A percentile compares a stretch with the other conserved stretches of the same genome.
Conservation (phyloP, 2,329 filamentous ascomycete genomes). For the Botrytis sinoallii region DNA sequence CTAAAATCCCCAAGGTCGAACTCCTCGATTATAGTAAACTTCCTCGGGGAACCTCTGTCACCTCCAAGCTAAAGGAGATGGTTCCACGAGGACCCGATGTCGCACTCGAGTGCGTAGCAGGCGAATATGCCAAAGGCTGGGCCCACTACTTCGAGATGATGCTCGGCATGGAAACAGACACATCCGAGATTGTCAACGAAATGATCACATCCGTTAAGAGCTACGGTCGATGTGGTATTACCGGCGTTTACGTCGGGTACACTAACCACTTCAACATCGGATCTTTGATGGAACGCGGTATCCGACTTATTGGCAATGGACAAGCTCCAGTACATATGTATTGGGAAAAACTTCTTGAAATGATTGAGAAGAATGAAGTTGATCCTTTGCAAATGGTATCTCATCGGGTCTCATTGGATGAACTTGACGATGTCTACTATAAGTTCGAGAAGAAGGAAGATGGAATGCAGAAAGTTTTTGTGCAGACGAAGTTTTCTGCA, state of each 20-base stretch:
- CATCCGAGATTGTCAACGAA: constrained; percentile 76
- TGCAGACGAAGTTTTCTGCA: constrained; percentile 55
- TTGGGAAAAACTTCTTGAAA: constrained; percentile 71
- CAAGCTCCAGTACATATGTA: constrained; percentile 76
- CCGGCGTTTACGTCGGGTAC: constrained; percentile 64
- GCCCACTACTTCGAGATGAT: constrained; percentile 56
- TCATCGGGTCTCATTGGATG: constrained; percentile 72
- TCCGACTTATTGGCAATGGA: constrained; percentile 68
- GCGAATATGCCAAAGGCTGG: constrained; percentile 61
- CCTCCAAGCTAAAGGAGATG: constrained; percentile 69
- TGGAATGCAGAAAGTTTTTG: constrained; percentile 76
- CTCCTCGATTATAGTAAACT: constrained; percentile 65
- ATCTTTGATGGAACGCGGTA: constrained; percentile 80
- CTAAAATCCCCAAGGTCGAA: constrained; percentile 62
- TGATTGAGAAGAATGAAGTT: constrained; percentile 64
- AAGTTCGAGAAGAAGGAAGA: constrained; percentile 59
- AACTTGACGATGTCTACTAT: constrained; percentile 64
- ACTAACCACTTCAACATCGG: constrained; percentile 42
- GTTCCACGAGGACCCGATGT: constrained; percentile 72
- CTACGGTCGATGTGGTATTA: constrained; percentile 73
- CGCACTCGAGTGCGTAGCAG: constrained; percentile 63
- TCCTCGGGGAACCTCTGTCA: constrained; percentile 63
- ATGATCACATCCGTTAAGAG: constrained; percentile 72
- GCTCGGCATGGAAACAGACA: constrained; percentile 76
- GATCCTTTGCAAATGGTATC: constrained; percentile 78